A percentile compares a stretch with the other conserved stretches of the same genome.
phyloP scores from a whole-genome alignment of 164 flowering plant genomes.

The Nymphaea thermarum region DNA sequence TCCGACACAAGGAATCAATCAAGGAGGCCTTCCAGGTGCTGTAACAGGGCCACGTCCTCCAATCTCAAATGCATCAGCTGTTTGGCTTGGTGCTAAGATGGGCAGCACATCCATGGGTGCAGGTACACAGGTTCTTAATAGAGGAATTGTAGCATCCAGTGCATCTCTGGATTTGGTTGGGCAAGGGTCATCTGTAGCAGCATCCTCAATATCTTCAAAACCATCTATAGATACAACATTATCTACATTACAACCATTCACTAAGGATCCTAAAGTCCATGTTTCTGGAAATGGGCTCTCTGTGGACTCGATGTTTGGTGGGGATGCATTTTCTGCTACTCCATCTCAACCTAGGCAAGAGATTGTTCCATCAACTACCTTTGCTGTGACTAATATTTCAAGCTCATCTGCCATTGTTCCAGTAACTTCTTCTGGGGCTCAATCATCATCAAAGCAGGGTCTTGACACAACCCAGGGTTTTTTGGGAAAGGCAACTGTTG shows the following conservation, averaged over 20 bases:
- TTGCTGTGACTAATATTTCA: conserved; percentile 27
- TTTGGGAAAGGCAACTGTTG: neutral
- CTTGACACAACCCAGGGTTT: neutral
- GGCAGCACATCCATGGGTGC: conserved; percentile 23
- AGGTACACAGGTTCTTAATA: conserved; percentile 25
- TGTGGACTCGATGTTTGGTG: conserved; percentile 48
- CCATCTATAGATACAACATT: conserved; percentile 5
- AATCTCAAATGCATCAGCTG: conserved; percentile 33
- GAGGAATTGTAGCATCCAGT: conserved; percentile 19
- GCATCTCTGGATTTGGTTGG: neutral
- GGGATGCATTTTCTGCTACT: conserved; percentile 52
- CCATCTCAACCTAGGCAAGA: conserved; percentile 26
- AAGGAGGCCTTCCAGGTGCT: conserved; percentile 20
- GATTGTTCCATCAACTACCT: conserved; percentile 12
- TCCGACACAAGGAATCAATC: conserved; percentile 27
- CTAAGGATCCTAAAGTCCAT: conserved; percentile 32
- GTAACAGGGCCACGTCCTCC: conserved; percentile 18
- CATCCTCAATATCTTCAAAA: conserved; percentile 21
- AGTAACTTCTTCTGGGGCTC: conserved; percentile 25
- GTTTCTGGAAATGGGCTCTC: conserved; percentile 64
- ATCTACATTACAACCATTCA: conserved; percentile 4
- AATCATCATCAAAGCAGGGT: conserved; percentile 34
- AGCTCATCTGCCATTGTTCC: conserved; percentile 34
- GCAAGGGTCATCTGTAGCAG: conserved; percentile 4
- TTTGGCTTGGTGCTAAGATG: conserved; percentile 38